Conservation (phyloP, 2,329 filamentous ascomycete species). For the Penicillium italicum region DNA sequence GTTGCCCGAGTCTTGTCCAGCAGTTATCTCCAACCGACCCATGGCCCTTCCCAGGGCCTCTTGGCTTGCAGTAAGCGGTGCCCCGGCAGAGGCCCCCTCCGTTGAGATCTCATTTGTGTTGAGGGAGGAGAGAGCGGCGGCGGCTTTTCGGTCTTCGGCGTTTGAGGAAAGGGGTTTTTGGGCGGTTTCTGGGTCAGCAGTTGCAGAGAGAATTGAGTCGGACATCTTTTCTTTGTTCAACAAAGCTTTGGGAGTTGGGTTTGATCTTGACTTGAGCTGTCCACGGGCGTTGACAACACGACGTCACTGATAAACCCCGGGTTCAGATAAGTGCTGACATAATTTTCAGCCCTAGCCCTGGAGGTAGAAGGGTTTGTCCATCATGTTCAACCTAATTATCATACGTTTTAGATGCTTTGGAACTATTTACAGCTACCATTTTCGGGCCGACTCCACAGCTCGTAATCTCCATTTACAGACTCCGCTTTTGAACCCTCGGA, state of each 20-base stretch:
- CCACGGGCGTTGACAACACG: not conserved
- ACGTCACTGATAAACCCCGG: not conserved
- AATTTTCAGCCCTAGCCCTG: not conserved
- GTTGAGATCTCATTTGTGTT: constrained; percentile 41
- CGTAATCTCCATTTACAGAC: not conserved
- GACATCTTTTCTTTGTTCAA: constrained; percentile 33
- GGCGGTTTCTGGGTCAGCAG: constrained; percentile 33
- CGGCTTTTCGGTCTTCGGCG: constrained; percentile 51
- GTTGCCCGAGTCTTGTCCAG: constrained; percentile 24
- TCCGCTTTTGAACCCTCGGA: not conserved
- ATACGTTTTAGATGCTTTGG: not conserved
- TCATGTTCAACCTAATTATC: too few relatives aligned
- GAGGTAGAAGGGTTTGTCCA: too few relatives aligned
- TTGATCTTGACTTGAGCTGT: not conserved
- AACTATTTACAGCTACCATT: not conserved
- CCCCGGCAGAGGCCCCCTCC: constrained; percentile 30
- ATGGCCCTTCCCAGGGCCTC: constrained; percentile 51
- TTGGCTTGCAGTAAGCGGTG: constrained; percentile 41
- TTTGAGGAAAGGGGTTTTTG: constrained; percentile 39
- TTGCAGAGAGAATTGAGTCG: constrained; percentile 42
- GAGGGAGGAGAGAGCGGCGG: constrained; percentile 48
- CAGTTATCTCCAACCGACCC: constrained; percentile 46
- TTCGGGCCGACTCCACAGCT: not conserved
- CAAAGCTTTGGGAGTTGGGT: not conserved
- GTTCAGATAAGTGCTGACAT: constrained; percentile 1